Base-by-base conservation (phyloP, 352 stramenopile genomes). In the Pythium dissotocum region DNA sequence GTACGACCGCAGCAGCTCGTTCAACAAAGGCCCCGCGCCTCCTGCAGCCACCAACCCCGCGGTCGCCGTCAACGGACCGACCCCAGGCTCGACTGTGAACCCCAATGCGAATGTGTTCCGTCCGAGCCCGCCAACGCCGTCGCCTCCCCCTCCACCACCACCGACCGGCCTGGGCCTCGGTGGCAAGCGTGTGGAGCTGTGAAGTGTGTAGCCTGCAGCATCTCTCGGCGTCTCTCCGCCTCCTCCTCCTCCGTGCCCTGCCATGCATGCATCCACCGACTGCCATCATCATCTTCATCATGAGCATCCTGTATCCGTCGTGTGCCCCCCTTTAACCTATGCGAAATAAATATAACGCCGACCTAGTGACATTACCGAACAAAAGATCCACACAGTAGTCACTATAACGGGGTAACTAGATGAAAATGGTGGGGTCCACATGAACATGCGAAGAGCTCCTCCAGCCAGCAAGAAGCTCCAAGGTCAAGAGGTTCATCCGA, bases 161-260 rank as follows among this genome's bases (percentile, higher is more conserved):
- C 33, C 56, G 5, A 26, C 51, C 1, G 49, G 54, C 28, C 58
- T 75, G 13, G 70, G 70, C 4, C 61, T 68, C 2, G 70, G 70
- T 54, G 79, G 82, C 71, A 93, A 93, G 78, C 82, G 79, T 70
- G 85, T 93, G 58, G 85, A 93, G 67, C 78, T 93, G 21, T 93
- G 59, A 72, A 44, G 0, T 16, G 49, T 36, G 38, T 18, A n/a
- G 28, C 42, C 26, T 26, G 36, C 14, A 2, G 6, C 28, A 14
- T 62, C 54, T 60, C 18, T 46, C 28, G 35, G 26, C 18, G n/a
- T 12, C 13, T 54, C 14, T 64, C 58, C 13, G n/a, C n/a, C 58
- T 30, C 58, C n/a, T 24, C 21, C 21, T 24, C 21, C 21, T 24
- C 14, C 40, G 55, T 44, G 36, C 38, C 24, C 12, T 53, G 38